These are phyloP conservation scores for Hypoxylon sp. DNA, from an alignment of 2,329 filamentous ascomycete species.

Conservation along the genomic window DNA sequence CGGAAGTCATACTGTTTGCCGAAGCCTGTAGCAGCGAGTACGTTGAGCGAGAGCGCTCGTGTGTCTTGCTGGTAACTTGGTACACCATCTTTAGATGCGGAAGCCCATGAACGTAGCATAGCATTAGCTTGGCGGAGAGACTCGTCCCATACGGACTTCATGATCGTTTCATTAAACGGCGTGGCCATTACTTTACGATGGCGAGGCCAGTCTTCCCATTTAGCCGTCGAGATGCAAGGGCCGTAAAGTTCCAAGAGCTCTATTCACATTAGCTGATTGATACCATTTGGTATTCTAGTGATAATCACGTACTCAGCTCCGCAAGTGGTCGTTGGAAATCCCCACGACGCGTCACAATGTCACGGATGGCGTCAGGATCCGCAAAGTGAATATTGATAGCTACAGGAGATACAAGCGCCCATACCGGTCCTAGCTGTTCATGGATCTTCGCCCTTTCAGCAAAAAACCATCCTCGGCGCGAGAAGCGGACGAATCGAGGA, in stretches of 20 bases:
- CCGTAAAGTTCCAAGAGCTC: conserved; percentile 49
- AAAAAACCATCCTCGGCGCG: too few species aligned
- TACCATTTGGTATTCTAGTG: neutral
- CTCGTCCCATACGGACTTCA: conserved; percentile 50
- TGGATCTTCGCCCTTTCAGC: too few species aligned
- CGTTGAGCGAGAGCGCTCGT: conserved; percentile 48
- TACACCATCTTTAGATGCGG: conserved; percentile 21
- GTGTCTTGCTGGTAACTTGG: conserved; percentile 41
- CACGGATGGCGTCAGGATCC: conserved; percentile 44
- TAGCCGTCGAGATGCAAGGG: conserved; percentile 48
- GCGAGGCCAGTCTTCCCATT: conserved; percentile 49
- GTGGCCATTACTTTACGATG: conserved; percentile 48
- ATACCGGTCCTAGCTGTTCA: conserved; percentile 42
- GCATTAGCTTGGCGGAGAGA: conserved; percentile 43
- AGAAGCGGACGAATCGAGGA: too few species aligned
- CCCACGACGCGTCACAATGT: conserved; percentile 39
- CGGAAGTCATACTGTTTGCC: conserved; percentile 45
- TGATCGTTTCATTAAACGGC: conserved; percentile 50
- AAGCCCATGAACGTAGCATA: conserved; percentile 43
- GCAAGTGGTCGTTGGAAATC: conserved; percentile 45
- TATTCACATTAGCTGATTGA: too few species aligned
- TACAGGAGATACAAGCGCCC: conserved; percentile 45
- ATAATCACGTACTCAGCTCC: conserved; percentile 32
- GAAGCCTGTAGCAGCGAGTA: conserved; percentile 48
- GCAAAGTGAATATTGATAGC: conserved; percentile 42